Evolutionary conservation across 225 moss, liverwort and hornwort species (phyloP).

Genomic region (Climacium dendroides): DNA sequence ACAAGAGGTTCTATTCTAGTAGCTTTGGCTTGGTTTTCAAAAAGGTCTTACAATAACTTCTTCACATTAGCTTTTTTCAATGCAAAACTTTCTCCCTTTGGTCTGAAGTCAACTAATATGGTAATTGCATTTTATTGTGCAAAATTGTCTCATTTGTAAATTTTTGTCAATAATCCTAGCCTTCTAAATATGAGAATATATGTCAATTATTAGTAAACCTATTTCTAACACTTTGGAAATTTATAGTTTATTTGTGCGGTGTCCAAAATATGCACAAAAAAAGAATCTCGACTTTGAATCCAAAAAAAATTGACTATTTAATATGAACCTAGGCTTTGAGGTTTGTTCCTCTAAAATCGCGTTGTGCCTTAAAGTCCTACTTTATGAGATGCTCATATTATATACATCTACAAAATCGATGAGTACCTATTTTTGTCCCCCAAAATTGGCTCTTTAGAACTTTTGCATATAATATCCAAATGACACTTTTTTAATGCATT

Average conservation of each 20-base stretch:
- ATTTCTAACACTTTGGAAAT: background rate
- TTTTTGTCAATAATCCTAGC: background rate
- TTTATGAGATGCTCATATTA: too few relatives aligned
- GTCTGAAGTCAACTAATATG: background rate
- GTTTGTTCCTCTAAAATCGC: too few relatives aligned
- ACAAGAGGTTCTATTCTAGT: background rate
- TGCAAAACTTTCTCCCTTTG: background rate
- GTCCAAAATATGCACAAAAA: too few relatives aligned
- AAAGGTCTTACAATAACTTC: background rate
- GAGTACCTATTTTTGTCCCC: background rate
- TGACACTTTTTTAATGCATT: background rate
- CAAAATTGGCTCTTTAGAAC: background rate
- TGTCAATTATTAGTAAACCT: background rate
- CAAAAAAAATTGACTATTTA: too few relatives aligned
- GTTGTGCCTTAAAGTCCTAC: too few relatives aligned
- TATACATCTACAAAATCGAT: too few relatives aligned
- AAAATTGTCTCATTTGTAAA: background rate
- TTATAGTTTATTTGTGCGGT: accelerated
- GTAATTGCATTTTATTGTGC: background rate
- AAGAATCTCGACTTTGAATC: too few relatives aligned
- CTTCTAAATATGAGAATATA: background rate
- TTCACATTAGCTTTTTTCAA: background rate
- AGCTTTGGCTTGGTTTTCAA: background rate
- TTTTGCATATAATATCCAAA: background rate
- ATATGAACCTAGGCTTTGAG: background rate